phyloP scores from a whole-genome alignment of 352 stramenopile genomes.

The Saprolegnia diclina region DNA sequence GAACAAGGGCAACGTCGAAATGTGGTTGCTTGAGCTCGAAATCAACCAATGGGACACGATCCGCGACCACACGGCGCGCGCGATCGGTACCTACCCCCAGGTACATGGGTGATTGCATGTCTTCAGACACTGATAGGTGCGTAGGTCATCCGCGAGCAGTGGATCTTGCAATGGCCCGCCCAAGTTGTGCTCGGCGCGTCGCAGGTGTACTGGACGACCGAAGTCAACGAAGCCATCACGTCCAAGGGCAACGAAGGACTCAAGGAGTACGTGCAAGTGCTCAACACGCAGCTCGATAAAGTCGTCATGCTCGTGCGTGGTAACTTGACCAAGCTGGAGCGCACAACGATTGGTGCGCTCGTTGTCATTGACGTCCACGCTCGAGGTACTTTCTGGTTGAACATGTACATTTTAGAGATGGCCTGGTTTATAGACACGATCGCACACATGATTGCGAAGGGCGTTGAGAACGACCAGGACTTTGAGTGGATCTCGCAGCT shows the following conservation, averaged over 20 bases:
- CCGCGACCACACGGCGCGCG: slow-evolving; percentile 83
- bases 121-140: slow-evolving; percentile 84
- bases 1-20: slow-evolving; percentile 94
- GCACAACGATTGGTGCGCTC: slow-evolving; percentile 89
- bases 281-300: slow-evolving; percentile 85
- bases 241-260: slow-evolving; percentile 62
- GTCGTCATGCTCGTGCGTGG: slow-evolving; percentile 91
- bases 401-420: not conserved
- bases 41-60: slow-evolving; percentile 88
- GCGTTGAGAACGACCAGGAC: slow-evolving; percentile 82
- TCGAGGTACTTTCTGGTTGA: slow-evolving; percentile 28
- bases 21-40: slow-evolving; percentile 92
- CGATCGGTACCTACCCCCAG: slow-evolving; percentile 80
- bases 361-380: slow-evolving; percentile 92
- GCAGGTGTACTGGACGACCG: slow-evolving; percentile 92
- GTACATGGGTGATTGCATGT: slow-evolving; percentile 78
- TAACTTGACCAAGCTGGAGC: slow-evolving; percentile 86
- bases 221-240: slow-evolving; percentile 85
- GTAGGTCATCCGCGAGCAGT: slow-evolving; percentile 67
- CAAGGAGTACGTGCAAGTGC: slow-evolving; percentile 61
- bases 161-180: slow-evolving; percentile 91
- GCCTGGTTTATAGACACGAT: slow-evolving; percentile 69
- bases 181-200: slow-evolving; percentile 91
- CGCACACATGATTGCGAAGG: slow-evolving; percentile 86
- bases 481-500: slow-evolving; percentile 93